Conservation (phyloP, 768 basidiomycete species). For the Exidia glandulosa region DNA sequence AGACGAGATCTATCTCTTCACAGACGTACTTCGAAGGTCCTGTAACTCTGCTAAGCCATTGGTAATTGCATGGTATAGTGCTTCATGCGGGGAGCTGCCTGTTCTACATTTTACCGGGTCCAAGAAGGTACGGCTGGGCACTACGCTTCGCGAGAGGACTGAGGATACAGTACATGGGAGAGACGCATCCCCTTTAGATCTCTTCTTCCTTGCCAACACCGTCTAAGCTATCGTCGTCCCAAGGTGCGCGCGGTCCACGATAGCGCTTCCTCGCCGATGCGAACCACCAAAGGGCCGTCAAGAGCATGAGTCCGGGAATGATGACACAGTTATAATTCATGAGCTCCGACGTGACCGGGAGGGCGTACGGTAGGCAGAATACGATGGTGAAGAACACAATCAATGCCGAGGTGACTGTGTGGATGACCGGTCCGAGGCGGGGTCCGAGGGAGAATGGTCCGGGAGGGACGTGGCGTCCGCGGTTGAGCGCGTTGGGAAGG, state of each 20-base stretch:
- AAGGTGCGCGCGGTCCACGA: background rate
- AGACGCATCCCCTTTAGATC: too few species aligned
- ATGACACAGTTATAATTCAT: background rate
- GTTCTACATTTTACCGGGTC: too few species aligned
- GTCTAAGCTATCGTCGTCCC: background rate
- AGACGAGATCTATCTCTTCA: too few species aligned
- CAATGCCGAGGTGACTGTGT: background rate
- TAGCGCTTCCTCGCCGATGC: background rate
- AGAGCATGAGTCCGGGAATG: background rate
- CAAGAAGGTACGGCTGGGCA: too few species aligned
- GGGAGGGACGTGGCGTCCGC: background rate
- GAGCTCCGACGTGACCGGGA: background rate
- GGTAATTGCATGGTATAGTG: too few species aligned
- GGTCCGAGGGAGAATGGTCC: background rate
- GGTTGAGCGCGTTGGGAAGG: background rate
- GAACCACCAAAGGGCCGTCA: background rate
- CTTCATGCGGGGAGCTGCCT: too few species aligned
- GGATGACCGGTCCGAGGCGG: background rate
- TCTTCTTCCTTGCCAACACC: background rate
- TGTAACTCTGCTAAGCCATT: too few species aligned
- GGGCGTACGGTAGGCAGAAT: background rate
- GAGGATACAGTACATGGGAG: too few species aligned
- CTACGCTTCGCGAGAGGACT: too few species aligned
- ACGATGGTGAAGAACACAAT: background rate
- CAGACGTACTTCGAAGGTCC: too few species aligned